Conservation (phyloP, 192 early-diverging fungal species). For the Funneliformis geosporum region DNA sequence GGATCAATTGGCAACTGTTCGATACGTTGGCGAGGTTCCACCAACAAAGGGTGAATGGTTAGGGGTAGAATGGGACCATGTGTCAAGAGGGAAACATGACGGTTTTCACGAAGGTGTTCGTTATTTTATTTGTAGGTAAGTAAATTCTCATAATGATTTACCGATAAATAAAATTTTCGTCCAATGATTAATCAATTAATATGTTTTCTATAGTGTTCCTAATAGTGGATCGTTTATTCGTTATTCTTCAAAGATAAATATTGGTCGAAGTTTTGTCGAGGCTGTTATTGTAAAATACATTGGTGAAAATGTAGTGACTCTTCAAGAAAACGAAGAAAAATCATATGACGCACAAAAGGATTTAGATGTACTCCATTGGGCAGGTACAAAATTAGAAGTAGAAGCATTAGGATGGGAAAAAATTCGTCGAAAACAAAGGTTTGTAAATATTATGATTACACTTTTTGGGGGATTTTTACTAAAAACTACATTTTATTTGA, state of each 20-base stretch:
- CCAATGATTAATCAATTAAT: background rate
- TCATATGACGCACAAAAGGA: slow-evolving; percentile 36
- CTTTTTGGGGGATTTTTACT: background rate
- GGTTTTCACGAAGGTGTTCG: slow-evolving; percentile 51
- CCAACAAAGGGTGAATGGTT: slow-evolving; percentile 56
- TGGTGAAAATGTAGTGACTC: background rate
- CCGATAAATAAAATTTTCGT: background rate
- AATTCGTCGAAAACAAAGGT: slow-evolving; percentile 49
- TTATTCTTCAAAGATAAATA: slow-evolving; percentile 43
- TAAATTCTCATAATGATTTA: background rate
- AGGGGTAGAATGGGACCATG: slow-evolving; percentile 67
- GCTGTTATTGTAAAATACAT: slow-evolving; percentile 52
- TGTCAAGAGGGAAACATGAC: slow-evolving; percentile 59
- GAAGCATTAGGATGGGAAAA: slow-evolving; percentile 59
- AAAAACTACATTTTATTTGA: background rate
- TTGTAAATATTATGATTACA: background rate
- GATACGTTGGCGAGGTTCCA: slow-evolving; percentile 51
- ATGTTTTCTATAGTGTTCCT: slow-evolving; percentile 34
- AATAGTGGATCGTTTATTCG: slow-evolving; percentile 61
- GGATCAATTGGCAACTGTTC: slow-evolving; percentile 45
- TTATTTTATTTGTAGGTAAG: slow-evolving; percentile 59
- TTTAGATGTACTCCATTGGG: slow-evolving; percentile 37
- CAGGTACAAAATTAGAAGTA: slow-evolving; percentile 51
- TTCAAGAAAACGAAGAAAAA: slow-evolving; percentile 8
- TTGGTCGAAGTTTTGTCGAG: slow-evolving; percentile 45